A percentile compares a stretch with the other conserved stretches of the same genome.
These are phyloP conservation scores for Lachnellula arida DNA, from an alignment of 2,329 filamentous ascomycete species.

Conservation along the genomic window DNA sequence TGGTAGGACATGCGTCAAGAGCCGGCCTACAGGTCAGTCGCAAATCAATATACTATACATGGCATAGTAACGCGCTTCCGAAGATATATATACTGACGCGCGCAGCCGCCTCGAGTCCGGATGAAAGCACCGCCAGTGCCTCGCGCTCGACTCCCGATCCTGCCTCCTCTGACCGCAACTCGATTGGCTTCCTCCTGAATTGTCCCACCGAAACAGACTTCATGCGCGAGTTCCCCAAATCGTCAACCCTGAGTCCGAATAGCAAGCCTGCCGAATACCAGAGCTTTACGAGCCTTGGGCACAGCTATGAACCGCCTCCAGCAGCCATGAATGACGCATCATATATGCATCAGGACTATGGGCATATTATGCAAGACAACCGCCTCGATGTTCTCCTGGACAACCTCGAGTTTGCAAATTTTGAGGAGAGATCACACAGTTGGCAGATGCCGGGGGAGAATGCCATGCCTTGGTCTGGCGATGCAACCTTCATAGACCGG, in stretches of 20 bases:
- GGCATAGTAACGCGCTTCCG: not conserved
- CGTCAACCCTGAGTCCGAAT: slow-evolving; percentile 21
- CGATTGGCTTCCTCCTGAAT: slow-evolving; percentile 32
- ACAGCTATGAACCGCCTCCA: slow-evolving; percentile 8
- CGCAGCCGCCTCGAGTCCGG: slow-evolving; percentile 22
- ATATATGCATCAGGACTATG: slow-evolving; percentile 13
- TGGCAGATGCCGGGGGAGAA: slow-evolving; percentile 24
- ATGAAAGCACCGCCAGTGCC: slow-evolving; percentile 13
- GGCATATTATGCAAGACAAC: slow-evolving; percentile 14
- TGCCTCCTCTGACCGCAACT: slow-evolving; percentile 28
- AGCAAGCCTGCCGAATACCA: slow-evolving; percentile 11
- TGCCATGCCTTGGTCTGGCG: slow-evolving; percentile 21
- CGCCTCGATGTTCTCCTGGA: slow-evolving; percentile 24
- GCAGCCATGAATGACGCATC: not conserved
- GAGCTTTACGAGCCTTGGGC: slow-evolving; percentile 1
- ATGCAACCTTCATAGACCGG: slow-evolving; percentile 17
- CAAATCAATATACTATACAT: not conserved
- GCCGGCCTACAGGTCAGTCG: slow-evolving; percentile 19
- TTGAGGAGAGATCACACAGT: slow-evolving; percentile 24
- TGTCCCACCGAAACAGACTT: slow-evolving; percentile 28
- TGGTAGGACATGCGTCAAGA: slow-evolving; percentile 29
- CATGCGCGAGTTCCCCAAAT: slow-evolving; percentile 27
- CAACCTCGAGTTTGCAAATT: slow-evolving; percentile 26
- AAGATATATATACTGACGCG: slow-evolving; percentile 2
- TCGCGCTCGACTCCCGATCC: slow-evolving; percentile 23